These are phyloP conservation scores for Lotus japonicus DNA, from an alignment of 306 rosid genomes.

Conservation along the genomic window DNA sequence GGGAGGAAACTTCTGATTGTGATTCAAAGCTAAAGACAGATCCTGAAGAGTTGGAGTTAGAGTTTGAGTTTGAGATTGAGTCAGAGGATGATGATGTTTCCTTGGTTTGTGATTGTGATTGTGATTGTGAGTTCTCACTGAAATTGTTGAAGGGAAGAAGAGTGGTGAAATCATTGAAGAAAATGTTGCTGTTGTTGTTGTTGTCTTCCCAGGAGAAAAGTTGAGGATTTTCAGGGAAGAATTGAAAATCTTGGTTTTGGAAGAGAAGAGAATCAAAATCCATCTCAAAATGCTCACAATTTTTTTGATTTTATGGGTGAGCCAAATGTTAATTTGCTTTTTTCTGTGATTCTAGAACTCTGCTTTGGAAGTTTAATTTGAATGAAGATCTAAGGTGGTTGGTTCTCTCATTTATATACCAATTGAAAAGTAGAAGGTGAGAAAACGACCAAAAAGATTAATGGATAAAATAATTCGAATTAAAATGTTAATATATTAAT, in stretches of 20 bases:
- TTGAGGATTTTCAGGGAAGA: conserved; percentile 13
- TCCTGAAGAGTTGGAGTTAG: conserved; percentile 7
- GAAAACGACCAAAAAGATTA: not conserved
- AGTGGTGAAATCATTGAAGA: not conserved
- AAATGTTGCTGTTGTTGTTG: not conserved
- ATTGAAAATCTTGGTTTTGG: conserved; percentile 11
- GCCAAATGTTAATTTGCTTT: not conserved
- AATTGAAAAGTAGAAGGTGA: not conserved
- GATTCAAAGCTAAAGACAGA: not conserved
- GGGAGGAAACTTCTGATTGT: conserved; percentile 31
- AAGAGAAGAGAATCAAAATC: conserved; percentile 24
- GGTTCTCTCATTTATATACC: conserved; percentile 9
- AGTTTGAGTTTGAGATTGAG: not conserved
- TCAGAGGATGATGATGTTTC: conserved; percentile 11
- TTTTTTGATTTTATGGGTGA: not conserved
- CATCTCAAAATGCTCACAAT: not conserved
- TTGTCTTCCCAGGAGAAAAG: conserved; percentile 15
- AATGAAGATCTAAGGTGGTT: not conserved
- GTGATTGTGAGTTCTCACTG: not conserved
- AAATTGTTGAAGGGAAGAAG: conserved; percentile 6
- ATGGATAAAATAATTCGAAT: not conserved
- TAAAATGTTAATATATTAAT: not conserved
- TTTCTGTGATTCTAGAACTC: not conserved
- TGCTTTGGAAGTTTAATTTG: not conserved
- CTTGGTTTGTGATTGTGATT: not conserved